Conservation (phyloP, 306 rosid species). For the Fagus crenata region DNA sequence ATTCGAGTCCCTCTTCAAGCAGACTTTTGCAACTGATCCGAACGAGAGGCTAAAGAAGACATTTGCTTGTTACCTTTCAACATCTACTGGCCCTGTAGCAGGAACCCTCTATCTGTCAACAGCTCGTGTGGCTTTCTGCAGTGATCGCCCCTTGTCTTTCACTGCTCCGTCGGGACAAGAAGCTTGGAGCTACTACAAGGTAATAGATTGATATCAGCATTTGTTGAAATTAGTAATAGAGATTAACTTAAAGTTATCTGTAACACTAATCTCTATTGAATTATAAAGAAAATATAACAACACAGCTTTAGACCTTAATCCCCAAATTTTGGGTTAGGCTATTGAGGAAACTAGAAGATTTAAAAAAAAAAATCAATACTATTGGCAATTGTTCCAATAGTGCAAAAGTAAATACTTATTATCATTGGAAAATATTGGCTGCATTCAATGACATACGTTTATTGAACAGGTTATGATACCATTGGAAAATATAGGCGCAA, state of each 20-base stretch:
- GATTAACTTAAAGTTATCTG: not conserved
- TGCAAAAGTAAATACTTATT: not conserved
- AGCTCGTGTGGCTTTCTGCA: slow-evolving; percentile 41
- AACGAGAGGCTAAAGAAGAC: slow-evolving; percentile 47
- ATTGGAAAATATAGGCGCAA: slow-evolving; percentile 41
- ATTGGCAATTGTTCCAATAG: not conserved
- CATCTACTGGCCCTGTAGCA: slow-evolving; percentile 50
- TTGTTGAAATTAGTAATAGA: not conserved
- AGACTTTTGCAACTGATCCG: slow-evolving; percentile 38
- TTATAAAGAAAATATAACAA: not conserved
- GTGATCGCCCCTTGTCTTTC: slow-evolving; percentile 48
- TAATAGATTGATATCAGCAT: not conserved
- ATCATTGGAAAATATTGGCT: not conserved
- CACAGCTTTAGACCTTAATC: no score
- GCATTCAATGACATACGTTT: not conserved
- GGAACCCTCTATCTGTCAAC: slow-evolving; percentile 50
- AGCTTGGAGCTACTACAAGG: slow-evolving; percentile 56
- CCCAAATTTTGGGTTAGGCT: no score
- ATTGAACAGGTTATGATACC: slow-evolving; percentile 62
- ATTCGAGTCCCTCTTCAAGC: slow-evolving; percentile 48
- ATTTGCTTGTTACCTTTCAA: slow-evolving; percentile 57
- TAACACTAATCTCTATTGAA: not conserved
- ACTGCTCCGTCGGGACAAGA: slow-evolving; percentile 43
- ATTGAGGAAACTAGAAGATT: not conserved
- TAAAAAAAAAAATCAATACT: not conserved